Evolutionary conservation across 164 flowering plant genomes (phyloP), one percentile per base, ranked within the genome.

Genomic region (Liquidambar formosana): DNA sequence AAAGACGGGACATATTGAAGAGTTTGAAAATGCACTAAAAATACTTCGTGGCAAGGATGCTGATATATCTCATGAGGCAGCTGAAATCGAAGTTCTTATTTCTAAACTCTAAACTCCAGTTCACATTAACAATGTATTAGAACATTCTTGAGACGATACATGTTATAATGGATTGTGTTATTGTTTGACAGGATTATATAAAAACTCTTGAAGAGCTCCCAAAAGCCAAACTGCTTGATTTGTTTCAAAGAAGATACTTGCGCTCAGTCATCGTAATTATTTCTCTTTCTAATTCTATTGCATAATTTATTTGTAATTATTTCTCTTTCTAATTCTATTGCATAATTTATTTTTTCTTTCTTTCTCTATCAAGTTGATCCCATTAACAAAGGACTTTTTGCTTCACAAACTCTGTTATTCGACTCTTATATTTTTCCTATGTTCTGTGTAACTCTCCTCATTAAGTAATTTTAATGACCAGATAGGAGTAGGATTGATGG

Each of bases 401-500:
- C n/a, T n/a, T 33, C 41, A 33, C 6, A 33, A 33, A 33, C 41
- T 33, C 6, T 33, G 41, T 2, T 33, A 6, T 33, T 33, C 41
- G 6, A 33, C 41, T 2, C 57, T 27, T 45, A 46, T 28, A 16
- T 25, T 49, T 9, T 46, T 14, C 3, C 14, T 38, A 51, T 22
- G n/a, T n/a, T n/a, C n/a, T n/a, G n/a, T n/a, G n/a, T n/a, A n/a
- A n/a, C 53, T n/a, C 18, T 15, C 8, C 51, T 53, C 0, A 33
- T 48, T 23, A 10, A 1, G 5, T 15, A 45, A 38, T 25, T 65
- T 58, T 27, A 16, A 71, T 64, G 45, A 48, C 12, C 82, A 87
- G 94, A 75, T 87, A 60, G 94, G 85, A 62, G 81, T 85, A 44
- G 94, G 94, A 57, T 61, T 89, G 33, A 85, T 89, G 88, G 79